A percentile compares a stretch with the other conserved stretches of the same genome.
Evolutionary conservation across 768 basidiomycete species (phyloP).

Genomic region (Mycena crocata): DNA sequence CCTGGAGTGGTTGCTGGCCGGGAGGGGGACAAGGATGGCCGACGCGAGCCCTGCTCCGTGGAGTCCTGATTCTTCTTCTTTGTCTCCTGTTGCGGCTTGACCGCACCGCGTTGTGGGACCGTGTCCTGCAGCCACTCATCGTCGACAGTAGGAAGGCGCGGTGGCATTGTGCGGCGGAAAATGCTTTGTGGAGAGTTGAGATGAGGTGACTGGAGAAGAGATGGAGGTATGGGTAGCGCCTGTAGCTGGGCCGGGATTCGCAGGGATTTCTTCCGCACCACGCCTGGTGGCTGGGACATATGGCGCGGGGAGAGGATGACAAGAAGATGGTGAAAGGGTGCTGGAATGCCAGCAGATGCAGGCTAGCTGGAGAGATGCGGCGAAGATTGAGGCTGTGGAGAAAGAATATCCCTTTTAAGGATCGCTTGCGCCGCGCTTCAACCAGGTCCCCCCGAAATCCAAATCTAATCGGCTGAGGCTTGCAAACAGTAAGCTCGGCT

Average conservation of each 20-base stretch:
- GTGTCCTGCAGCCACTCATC: conserved; percentile 78
- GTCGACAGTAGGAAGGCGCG: conserved; percentile 56
- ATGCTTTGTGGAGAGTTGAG: conserved; percentile 62
- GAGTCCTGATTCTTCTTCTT: background rate
- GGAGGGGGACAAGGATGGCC: background rate
- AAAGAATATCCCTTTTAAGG: background rate
- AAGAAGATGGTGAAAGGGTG: background rate
- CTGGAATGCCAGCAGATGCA: conserved; percentile 6
- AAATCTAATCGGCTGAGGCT: no score
- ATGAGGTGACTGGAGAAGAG: conserved; percentile 65
- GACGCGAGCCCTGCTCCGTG: conserved; percentile 18
- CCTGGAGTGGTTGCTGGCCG: conserved; percentile 1
- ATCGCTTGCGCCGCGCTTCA: no score
- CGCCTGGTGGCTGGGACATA: conserved; percentile 25
- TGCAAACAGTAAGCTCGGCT: no score
- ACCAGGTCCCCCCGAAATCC: no score
- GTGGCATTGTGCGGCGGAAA: conserved; percentile 54
- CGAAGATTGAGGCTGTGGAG: background rate
- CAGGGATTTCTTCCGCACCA: conserved; percentile 50
- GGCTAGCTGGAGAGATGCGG: conserved; percentile 14
- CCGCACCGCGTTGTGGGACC: conserved; percentile 53
- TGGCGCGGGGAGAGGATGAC: background rate
- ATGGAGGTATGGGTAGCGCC: conserved; percentile 70
- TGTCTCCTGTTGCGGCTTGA: conserved; percentile 20
- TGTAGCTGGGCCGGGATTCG: conserved; percentile 47